phyloP scores from a whole-genome alignment of 2,329 filamentous ascomycete genomes.

The Rugonectria rugulosa region DNA sequence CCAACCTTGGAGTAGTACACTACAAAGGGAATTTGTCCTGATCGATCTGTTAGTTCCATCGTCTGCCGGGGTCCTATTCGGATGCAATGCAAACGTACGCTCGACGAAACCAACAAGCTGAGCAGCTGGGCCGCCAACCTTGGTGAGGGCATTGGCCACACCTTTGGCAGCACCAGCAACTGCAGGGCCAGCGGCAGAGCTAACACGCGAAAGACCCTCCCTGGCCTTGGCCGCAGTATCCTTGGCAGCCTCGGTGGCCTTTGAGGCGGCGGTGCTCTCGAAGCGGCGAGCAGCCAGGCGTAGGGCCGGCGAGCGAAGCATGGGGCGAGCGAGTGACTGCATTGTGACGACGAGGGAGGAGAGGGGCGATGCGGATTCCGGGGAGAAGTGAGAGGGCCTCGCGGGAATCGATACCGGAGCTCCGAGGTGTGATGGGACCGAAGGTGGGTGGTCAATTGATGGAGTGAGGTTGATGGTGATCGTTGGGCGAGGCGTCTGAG shows the following conservation, averaged over 20 bases:
- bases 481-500: constrained; percentile 41
- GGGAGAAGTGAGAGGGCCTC: constrained; percentile 31
- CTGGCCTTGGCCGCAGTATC: constrained; percentile 69
- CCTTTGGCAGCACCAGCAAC: constrained; percentile 74
- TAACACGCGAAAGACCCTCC: constrained; percentile 83
- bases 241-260: constrained; percentile 54
- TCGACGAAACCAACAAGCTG: constrained; percentile 81
- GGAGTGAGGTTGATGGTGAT: constrained; percentile 38
- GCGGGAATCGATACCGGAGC: constrained; percentile 37
- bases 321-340: constrained; percentile 51
- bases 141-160: constrained; percentile 71
- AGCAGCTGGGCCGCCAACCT: constrained; percentile 84
- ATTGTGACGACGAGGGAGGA: constrained; percentile 44
- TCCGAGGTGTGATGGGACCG: constrained; percentile 37
- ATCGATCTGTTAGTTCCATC: constrained; percentile 23
- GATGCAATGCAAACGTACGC: constrained; percentile 67
- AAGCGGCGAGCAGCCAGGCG: constrained; percentile 62
- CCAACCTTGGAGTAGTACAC: constrained; percentile 93
- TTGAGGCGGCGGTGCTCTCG: constrained; percentile 64
- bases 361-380: constrained; percentile 15
- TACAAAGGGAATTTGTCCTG: constrained; percentile 85
- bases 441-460: constrained; percentile 48
- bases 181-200: constrained; percentile 80
- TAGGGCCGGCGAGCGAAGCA: constrained; percentile 56
- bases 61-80: background rate